These are phyloP conservation scores for Dacryopinax spathularia DNA, from an alignment of 768 basidiomycete genomes.

Conservation along the genomic window DNA sequence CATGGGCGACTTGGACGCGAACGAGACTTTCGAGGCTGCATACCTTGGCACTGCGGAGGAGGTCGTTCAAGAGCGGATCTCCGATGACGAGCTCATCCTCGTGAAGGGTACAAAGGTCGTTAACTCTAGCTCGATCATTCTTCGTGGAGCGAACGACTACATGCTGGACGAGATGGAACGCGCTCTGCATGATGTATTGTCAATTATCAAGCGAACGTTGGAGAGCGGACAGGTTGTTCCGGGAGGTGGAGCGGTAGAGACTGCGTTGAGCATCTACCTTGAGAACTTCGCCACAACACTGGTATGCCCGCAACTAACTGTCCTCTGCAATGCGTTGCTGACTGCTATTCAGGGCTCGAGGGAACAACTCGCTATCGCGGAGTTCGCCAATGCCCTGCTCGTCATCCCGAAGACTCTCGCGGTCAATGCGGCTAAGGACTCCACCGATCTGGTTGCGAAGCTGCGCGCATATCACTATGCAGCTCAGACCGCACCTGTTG, in stretches of 20 bases:
- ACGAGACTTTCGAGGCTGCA: conserved; percentile 89
- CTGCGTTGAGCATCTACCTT: conserved; percentile 88
- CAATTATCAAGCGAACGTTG: conserved; percentile 88
- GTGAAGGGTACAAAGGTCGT: conserved; percentile 97
- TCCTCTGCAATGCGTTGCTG: background rate
- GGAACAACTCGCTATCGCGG: conserved; percentile 97
- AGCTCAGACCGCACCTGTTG: conserved; percentile 78
- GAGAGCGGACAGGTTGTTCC: conserved; percentile 94
- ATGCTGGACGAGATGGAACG: conserved; percentile 99
- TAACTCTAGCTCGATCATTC: conserved; percentile 78
- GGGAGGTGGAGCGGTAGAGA: conserved; percentile 94
- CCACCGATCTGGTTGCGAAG: conserved; percentile 93
- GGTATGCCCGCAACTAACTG: conserved; percentile 34
- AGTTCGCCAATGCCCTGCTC: conserved; percentile 84
- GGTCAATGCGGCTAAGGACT: conserved; percentile 96
- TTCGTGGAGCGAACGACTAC: conserved; percentile 96
- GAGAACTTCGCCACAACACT: conserved; percentile 98
- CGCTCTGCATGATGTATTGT: conserved; percentile 84
- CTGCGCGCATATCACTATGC: conserved; percentile 93
- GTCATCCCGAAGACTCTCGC: conserved; percentile 94
- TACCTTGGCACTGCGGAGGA: conserved; percentile 89
- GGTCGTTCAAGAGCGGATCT: conserved; percentile 90
- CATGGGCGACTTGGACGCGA: conserved; percentile 90
- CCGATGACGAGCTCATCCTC: conserved; percentile 95
- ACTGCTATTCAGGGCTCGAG: conserved; percentile 62